These are phyloP conservation scores for Backusella tuberculispora DNA, from an alignment of 192 early-diverging fungal species.

Conservation along the genomic window DNA sequence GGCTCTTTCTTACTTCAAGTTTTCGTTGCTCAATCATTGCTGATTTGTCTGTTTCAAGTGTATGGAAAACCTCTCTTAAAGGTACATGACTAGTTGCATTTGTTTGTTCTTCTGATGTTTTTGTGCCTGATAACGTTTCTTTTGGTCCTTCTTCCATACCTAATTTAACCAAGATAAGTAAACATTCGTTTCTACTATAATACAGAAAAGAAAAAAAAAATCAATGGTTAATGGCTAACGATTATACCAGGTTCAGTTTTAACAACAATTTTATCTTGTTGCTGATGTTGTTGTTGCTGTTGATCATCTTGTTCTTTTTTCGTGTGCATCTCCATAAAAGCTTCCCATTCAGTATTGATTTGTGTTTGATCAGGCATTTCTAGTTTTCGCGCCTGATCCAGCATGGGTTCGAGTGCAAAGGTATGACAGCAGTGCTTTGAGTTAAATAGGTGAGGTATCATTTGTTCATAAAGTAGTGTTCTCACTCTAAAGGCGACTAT, in stretches of 20 bases:
- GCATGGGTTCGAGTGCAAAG: background rate
- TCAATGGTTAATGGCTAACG: too few species aligned
- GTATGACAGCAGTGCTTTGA: constrained; percentile 40
- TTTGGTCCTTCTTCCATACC: constrained; percentile 12
- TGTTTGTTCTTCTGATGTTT: background rate
- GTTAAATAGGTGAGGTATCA: constrained; percentile 62
- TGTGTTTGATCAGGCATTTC: background rate
- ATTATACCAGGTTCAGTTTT: background rate
- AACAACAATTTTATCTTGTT: background rate
- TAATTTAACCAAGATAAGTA: background rate
- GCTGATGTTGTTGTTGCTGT: background rate
- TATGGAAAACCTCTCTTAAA: constrained; percentile 69
- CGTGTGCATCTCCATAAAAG: background rate
- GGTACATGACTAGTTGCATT: constrained; percentile 40
- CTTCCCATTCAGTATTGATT: constrained; percentile 9
- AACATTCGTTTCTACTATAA: background rate
- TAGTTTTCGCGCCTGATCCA: constrained; percentile 8
- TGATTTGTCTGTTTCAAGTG: constrained; percentile 64
- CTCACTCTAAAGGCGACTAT: constrained; percentile 70
- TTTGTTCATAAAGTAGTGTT: constrained; percentile 78
- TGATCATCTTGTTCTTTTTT: constrained; percentile 2
- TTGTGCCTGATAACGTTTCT: constrained; percentile 4
- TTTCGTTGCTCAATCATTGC: constrained; percentile 59
- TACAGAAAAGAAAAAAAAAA: background rate
- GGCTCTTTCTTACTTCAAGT: constrained; percentile 31